Evolutionary conservation across 352 stramenopile genomes (phyloP).

Genomic region (Pythium volutum): DNA sequence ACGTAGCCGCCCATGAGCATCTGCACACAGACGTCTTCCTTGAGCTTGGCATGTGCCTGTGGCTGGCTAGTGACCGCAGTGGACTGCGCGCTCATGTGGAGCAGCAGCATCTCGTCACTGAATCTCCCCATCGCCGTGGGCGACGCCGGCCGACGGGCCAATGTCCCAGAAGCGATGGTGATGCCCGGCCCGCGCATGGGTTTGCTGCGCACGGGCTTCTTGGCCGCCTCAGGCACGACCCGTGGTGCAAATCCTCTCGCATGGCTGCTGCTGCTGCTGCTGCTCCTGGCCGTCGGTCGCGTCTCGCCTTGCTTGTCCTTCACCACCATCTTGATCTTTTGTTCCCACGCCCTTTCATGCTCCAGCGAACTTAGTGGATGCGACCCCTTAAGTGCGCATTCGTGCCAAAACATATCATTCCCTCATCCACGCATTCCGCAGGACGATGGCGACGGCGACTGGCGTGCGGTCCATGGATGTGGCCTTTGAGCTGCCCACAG

Average conservation of each 20-base stretch:
- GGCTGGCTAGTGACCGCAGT: constrained; percentile 19
- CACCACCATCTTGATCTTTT: constrained; percentile 11
- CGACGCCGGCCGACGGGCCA: no score
- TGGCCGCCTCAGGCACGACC: constrained; percentile 38
- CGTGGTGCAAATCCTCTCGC: not conserved
- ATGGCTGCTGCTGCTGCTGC: constrained; percentile 14
- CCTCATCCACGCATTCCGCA: not conserved
- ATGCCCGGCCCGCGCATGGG: constrained; percentile 51
- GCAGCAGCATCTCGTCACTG: constrained; percentile 20
- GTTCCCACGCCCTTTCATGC: constrained; percentile 18
- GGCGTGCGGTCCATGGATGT: constrained; percentile 22
- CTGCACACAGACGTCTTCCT: constrained; percentile 81
- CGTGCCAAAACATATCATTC: no score
- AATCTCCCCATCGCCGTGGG: not conserved
- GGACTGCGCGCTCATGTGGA: constrained; percentile 4
- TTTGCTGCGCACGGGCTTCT: constrained; percentile 54
- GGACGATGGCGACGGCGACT: not conserved
- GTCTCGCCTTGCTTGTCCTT: constrained; percentile 21
- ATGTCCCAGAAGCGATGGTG: not conserved
- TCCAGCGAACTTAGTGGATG: constrained; percentile 7
- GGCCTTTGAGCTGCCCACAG: constrained; percentile 57
- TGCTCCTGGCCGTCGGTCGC: constrained; percentile 1
- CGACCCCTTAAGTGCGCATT: constrained; percentile 2
- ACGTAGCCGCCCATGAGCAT: constrained; percentile 89
- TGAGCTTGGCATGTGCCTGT: constrained; percentile 55